Conservation (phyloP, 225 moss, liverwort and hornwort genomes). For the Straminergon stramineum region DNA sequence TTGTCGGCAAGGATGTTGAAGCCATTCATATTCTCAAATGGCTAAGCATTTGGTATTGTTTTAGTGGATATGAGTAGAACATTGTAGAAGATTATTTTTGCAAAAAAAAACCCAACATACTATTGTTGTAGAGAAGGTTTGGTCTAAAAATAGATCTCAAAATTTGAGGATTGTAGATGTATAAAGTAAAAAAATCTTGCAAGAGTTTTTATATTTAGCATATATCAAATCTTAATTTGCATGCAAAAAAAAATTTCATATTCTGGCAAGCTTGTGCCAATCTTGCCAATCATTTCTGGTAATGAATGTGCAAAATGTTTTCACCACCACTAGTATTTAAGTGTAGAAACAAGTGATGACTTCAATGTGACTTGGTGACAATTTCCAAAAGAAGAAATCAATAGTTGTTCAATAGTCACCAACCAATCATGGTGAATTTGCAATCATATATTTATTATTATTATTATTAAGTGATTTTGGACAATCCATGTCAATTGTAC, state of each 20-base stretch:
- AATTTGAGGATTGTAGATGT: not conserved
- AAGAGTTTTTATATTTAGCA: not conserved
- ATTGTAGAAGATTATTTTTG: not conserved
- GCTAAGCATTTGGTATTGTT: not conserved
- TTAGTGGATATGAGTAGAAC: not conserved
- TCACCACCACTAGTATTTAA: not conserved
- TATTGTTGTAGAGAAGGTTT: not conserved
- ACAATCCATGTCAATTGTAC: not conserved
- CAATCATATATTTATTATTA: too few species aligned
- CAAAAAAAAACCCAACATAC: not conserved
- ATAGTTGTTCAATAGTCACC: not conserved
- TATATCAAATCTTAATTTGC: not conserved
- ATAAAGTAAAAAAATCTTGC: not conserved
- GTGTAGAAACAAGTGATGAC: not conserved
- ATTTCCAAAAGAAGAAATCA: not conserved
- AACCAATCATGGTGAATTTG: fast-evolving
- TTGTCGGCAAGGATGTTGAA: not conserved
- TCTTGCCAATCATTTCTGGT: not conserved
- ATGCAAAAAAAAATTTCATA: not conserved
- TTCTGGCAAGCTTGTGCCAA: fast-evolving
- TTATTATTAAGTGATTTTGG: too few species aligned
- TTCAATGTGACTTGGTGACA: not conserved
- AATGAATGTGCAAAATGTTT: not conserved
- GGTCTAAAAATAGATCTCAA: not conserved
- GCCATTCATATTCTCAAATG: not conserved